Conservation (phyloP, 1,139 yeast genomes). For the Geotrichum phurueaensis region DNA sequence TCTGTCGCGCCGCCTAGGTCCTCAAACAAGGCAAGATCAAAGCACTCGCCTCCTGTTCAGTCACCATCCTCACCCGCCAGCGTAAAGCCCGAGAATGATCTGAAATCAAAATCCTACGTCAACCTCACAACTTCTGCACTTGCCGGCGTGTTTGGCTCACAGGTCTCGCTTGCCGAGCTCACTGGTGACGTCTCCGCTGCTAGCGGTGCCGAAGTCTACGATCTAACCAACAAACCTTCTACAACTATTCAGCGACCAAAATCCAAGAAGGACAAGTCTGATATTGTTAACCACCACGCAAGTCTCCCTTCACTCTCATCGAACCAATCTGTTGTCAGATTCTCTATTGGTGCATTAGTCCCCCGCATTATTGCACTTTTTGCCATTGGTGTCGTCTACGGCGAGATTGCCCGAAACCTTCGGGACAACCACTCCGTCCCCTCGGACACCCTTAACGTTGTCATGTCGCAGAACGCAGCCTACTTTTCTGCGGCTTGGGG, state of each 20-base stretch:
- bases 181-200: conserved; percentile 30
- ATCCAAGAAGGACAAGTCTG: background rate
- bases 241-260: background rate
- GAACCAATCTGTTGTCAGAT: conserved; percentile 17
- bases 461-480: conserved; percentile 30
- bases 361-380: conserved; percentile 27
- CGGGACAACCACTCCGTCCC: conserved; percentile 35
- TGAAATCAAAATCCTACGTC: conserved; percentile 21
- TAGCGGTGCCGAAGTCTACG: background rate
- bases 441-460: conserved; percentile 29
- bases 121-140: conserved; percentile 33
- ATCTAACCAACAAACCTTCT: background rate
- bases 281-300: background rate
- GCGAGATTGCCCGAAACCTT: conserved; percentile 32
- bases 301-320: conserved; percentile 9
- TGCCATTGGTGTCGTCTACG: conserved; percentile 33
- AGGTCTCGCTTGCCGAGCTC: conserved; percentile 36
- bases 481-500: conserved; percentile 38
- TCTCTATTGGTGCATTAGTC: conserved; percentile 22
- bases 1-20: conserved; percentile 17
- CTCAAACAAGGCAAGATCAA: background rate
- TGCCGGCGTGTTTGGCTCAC: conserved; percentile 37
- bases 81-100: background rate
- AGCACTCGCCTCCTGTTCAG: background rate
- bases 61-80: background rate